Evolutionary conservation across 768 basidiomycete genomes (phyloP).

Genomic region (Podaxis sp.): DNA sequence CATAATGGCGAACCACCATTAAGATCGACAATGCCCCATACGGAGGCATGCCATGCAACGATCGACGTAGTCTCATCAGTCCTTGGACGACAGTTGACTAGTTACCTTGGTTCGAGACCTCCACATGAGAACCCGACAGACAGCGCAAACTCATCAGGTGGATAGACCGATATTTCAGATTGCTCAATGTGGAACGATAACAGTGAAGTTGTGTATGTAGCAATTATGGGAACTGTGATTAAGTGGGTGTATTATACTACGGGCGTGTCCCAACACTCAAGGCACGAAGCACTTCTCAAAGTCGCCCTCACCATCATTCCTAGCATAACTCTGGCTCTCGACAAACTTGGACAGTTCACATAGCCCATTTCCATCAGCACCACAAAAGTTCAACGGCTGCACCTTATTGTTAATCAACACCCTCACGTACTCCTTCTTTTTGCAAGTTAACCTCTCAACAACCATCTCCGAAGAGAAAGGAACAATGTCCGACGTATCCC

Average conservation of each 20-base stretch:
- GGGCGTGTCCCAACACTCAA: neutral
- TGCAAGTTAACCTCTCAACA: slow-evolving; percentile 61
- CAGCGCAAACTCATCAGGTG: no score
- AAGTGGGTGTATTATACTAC: neutral
- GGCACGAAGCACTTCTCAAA: slow-evolving; percentile 56
- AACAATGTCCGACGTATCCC: slow-evolving; percentile 56
- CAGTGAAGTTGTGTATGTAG: no score
- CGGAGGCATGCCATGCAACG: neutral
- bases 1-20: neutral
- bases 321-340: slow-evolving; percentile 64
- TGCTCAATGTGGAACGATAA: no score
- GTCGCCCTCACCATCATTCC: slow-evolving; percentile 65
- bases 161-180: no score
- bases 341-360: slow-evolving; percentile 67
- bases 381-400: slow-evolving; percentile 61
- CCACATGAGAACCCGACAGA: neutral
- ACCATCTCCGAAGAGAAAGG: slow-evolving; percentile 77
- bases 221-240: neutral
- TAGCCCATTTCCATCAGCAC: slow-evolving; percentile 45
- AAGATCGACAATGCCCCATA: neutral
- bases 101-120: neutral
- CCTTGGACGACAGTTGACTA: neutral
- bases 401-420: slow-evolving; percentile 77
- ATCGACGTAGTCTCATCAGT: neutral
- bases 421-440: slow-evolving; percentile 49